Conservation (phyloP, 768 basidiomycete genomes). For the Suillus brevipes region DNA sequence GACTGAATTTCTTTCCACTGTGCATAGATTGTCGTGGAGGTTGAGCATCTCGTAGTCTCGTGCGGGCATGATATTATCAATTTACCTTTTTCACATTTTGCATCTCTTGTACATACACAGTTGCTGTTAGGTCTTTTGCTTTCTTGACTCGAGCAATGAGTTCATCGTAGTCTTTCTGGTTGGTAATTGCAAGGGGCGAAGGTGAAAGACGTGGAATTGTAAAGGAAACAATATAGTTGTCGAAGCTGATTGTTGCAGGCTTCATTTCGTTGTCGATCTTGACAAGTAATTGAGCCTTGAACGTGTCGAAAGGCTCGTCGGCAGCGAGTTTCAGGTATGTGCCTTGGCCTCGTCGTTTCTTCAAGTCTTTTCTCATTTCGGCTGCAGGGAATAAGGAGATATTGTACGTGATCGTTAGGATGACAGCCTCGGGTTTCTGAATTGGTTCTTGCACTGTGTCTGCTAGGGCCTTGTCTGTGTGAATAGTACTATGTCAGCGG, state of each 20-base stretch:
- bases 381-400: conserved; percentile 2
- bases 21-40: no score
- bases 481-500: background rate
- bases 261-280: conserved; percentile 1
- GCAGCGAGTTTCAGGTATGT: conserved; percentile 1
- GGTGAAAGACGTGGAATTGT: conserved; percentile 4
- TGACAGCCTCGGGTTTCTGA: background rate
- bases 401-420: conserved; percentile 1
- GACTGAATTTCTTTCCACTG: no score
- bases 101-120: background rate
- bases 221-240: conserved; percentile 5
- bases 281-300: conserved; percentile 5
- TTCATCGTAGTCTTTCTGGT: background rate
- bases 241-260: background rate
- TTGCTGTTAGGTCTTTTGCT: conserved; percentile 3
- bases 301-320: background rate
- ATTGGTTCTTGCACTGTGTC: background rate
- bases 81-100: background rate
- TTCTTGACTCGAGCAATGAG: background rate
- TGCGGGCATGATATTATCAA: background rate
- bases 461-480: conserved; percentile 1
- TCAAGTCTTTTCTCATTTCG: conserved; percentile 5
- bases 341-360: background rate
- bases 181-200: background rate
- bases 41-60: no score